A percentile compares a stretch with the other conserved stretches of the same genome.
Conservation (phyloP, 2,329 filamentous ascomycete genomes). For the Neopestalotiopsis sp. region DNA sequence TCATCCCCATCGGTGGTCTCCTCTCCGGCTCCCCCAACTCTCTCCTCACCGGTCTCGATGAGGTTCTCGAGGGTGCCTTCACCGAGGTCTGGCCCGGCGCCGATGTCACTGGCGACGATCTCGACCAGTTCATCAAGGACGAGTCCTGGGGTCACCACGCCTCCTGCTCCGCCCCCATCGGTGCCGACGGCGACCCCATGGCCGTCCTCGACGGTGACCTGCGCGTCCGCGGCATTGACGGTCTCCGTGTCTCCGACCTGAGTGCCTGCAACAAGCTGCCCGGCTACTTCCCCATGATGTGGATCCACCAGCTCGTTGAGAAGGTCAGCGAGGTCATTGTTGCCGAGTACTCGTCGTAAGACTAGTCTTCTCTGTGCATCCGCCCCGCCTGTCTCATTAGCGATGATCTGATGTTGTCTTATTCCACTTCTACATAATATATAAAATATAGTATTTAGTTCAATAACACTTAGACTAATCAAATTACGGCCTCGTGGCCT, state of each 20-base stretch:
- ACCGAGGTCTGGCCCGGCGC: slow-evolving; percentile 47
- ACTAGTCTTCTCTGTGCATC: neutral
- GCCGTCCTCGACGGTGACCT: slow-evolving; percentile 63
- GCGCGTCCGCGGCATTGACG: slow-evolving; percentile 57
- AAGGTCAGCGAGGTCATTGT: slow-evolving; percentile 62
- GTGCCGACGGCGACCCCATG: slow-evolving; percentile 53
- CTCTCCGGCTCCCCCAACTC: slow-evolving; percentile 21
- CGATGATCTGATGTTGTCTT: slow-evolving; percentile 4
- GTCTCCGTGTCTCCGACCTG: slow-evolving; percentile 65
- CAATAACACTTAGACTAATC: slow-evolving; percentile 7
- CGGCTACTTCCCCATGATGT: slow-evolving; percentile 54
- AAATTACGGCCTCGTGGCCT: neutral
- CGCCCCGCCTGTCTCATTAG: neutral
- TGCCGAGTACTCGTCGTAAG: slow-evolving; percentile 17
- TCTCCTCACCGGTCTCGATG: slow-evolving; percentile 24
- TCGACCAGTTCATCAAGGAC: slow-evolving; percentile 54
- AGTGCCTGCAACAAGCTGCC: slow-evolving; percentile 57
- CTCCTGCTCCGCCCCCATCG: slow-evolving; percentile 60
- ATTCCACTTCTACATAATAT: slow-evolving; percentile 10
- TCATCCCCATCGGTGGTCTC: slow-evolving; percentile 19
- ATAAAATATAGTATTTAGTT: slow-evolving; percentile 11
- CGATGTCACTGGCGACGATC: slow-evolving; percentile 46
- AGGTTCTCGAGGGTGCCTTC: slow-evolving; percentile 44
- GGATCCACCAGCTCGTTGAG: slow-evolving; percentile 61
- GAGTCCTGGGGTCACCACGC: slow-evolving; percentile 64